Base-by-base conservation (phyloP, 1,139 yeast species). In the Yueomyces sp. region DNA sequence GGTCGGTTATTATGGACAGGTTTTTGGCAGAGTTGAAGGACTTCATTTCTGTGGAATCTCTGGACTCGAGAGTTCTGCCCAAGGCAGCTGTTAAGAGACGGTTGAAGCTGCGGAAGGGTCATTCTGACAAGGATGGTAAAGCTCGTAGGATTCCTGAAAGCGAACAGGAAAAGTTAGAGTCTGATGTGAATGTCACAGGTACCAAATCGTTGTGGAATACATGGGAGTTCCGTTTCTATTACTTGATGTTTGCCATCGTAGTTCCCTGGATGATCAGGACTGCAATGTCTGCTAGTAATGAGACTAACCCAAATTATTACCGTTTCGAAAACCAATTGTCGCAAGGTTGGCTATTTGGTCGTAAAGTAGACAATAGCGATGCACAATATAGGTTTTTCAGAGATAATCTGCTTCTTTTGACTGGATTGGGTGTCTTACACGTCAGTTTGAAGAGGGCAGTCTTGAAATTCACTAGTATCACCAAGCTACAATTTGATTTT, bases 301-400 rank as follows among this genome's bases (percentile, higher is more conserved):
- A 80, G 46, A 66, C 76, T 4, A 86, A 84, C 55, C 78, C 81
- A n/a, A 87, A 87, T 56, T 91, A 81, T 56, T 72, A 73, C 25
- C 66, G 68, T 41, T 87, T 73, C 56, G 72, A 73, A 48, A 73
- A 76, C 43, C 64, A 79, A 39, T 67, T 91, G 45, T 71, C 79
- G 38, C 64, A 72, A 7, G 82, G 89, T 2, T 85, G 95, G 95
- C 62, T 84, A 50, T 76, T 78, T 51, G 87, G 89, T 2, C 64
- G 93, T 32, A 81, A 75, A 66, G 93, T 76, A 51, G 96, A 93
- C 59, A 89, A 89, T 59, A 81, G 95, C 3, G 99, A 93, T 59
- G 69, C 70, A 36, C 99, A 93, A 61, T 93, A 91, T 57, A 67
- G 86, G 31, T 85, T 87, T 55, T 87, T 93, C 60, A 72, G 98